Base-by-base conservation (phyloP, 805 yeast species). In the Kodamaea nitidulidarum region DNA sequence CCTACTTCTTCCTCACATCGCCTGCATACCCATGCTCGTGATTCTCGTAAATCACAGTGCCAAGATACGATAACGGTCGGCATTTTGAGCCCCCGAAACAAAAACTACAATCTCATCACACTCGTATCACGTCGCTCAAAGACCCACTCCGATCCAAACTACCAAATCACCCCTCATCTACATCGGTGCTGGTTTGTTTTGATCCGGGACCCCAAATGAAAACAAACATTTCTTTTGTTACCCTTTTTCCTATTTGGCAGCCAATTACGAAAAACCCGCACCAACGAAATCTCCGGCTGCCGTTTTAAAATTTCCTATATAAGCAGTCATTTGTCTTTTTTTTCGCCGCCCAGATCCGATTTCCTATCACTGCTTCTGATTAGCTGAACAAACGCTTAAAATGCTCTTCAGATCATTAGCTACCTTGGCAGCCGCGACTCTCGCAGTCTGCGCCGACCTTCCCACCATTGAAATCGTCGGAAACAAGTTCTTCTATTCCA, bases 401-500 rank as follows among this genome's bases (percentile, higher is more conserved):
- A 39, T 39, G 42, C 26, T 39, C 20, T 38, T 38, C 25, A 28
- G 27, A 22, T 33, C 35, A 25, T 39, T 39, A 34, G 22, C 33
- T 15, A 42, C 54, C n/a, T 15, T 30, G 32, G 51, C 41, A 5
- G 49, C 35, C 39, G 51, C 25, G 26, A 38, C 39, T 45, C 33
- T 44, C 16, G 44, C 40, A 16, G 24, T 29, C n/a, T 30, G 31
- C 33, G 46, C 41, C 5, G 45, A 43, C 36, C 40, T 50, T 28
- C 85, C 88, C 46, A 72, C 81, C 26, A 78, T 84, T 49, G 87
- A 82, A 54, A 73, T 84, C 47, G 76, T 75, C 42, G 91, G 91
- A 46, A 83, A 81, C 75, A 83, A 84, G 61, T 84, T 84, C 56
- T 84, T 75, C 71, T 84, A 66, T 65, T 68, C 84, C 43, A 81